phyloP scores from a whole-genome alignment of 2,329 filamentous ascomycete species.

The Aspergillus japonicus region DNA sequence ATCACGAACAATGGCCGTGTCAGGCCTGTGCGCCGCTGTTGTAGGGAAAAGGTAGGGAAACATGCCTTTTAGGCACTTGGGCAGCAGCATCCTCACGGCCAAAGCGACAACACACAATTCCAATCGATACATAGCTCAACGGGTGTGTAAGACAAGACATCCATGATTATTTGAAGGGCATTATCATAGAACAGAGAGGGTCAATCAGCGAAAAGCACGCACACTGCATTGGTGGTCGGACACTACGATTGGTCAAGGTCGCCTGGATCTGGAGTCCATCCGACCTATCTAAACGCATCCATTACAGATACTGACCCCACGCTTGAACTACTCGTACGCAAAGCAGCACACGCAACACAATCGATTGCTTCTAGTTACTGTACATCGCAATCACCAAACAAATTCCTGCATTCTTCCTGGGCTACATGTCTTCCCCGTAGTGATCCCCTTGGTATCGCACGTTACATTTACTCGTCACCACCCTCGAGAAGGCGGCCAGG shows the following conservation, averaged over 20 bases:
- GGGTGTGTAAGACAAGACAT: no score
- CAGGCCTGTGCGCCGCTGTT: background rate
- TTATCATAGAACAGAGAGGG: background rate
- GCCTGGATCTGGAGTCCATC: slow-evolving; percentile 2
- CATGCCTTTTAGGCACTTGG: slow-evolving; percentile 2
- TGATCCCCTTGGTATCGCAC: slow-evolving; percentile 3
- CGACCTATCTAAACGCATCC: slow-evolving; percentile 3
- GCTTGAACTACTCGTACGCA: slow-evolving; percentile 3
- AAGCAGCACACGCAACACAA: slow-evolving; percentile 18
- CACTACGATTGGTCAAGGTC: background rate
- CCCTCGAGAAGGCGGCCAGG: slow-evolving; percentile 41
- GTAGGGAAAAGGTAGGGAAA: background rate
- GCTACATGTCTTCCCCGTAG: slow-evolving; percentile 2
- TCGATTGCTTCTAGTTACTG: slow-evolving; percentile 43
- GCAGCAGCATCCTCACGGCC: background rate
- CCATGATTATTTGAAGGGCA: no score
- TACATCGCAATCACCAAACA: slow-evolving; percentile 38
- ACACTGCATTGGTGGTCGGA: slow-evolving; percentile 1
- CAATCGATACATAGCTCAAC: background rate
- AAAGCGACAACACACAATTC: background rate
- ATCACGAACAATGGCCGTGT: background rate
- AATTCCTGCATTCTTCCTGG: slow-evolving; percentile 19
- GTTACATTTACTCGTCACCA: slow-evolving; percentile 33
- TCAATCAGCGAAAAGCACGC: background rate
- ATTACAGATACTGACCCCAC: slow-evolving; percentile 4